Percentiles rank a stretch among this genome's conserved stretches.
phyloP scores from a whole-genome alignment of 2,329 filamentous ascomycete genomes.

The Fusarium aywerte region DNA sequence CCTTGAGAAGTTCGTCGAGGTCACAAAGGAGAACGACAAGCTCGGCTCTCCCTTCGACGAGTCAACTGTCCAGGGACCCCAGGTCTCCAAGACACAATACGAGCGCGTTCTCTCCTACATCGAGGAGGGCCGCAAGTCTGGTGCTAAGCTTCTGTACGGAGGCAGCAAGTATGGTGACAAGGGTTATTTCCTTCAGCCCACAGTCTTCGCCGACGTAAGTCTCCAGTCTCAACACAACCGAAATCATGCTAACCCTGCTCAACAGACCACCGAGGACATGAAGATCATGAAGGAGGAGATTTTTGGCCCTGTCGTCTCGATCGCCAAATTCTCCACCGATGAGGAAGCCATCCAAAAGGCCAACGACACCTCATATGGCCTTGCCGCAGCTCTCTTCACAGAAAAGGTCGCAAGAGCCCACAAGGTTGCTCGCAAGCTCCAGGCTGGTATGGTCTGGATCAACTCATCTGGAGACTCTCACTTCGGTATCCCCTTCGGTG shows the following conservation, averaged over 20 bases:
- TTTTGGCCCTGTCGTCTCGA: conserved; percentile 47
- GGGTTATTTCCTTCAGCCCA: conserved; percentile 46
- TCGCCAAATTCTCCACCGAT: conserved; percentile 42
- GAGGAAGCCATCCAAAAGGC: conserved; percentile 45
- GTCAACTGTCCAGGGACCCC: conserved; percentile 72
- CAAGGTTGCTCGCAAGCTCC: conserved; percentile 59
- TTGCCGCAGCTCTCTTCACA: conserved; percentile 66
- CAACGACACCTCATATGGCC: conserved; percentile 61
- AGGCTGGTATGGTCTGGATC: conserved; percentile 61
- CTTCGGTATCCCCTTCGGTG: conserved; percentile 47
- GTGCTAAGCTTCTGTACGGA: conserved; percentile 64
- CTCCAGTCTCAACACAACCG: neutral
- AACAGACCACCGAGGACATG: conserved; percentile 43
- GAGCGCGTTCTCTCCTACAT: conserved; percentile 74
- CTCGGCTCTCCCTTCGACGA: conserved; percentile 72
- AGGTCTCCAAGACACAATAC: conserved; percentile 72
- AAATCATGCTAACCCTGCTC: conserved; percentile 30
- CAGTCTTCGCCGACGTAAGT: conserved; percentile 46
- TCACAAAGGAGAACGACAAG: conserved; percentile 62
- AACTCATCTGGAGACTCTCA: conserved; percentile 48
- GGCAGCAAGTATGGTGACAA: conserved; percentile 40
- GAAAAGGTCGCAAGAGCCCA: conserved; percentile 58
- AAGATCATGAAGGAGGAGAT: conserved; percentile 48
- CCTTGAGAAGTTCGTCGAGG: conserved; percentile 61
- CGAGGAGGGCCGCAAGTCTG: conserved; percentile 70